Evolutionary conservation across 768 basidiomycete genomes (phyloP), one percentile per base, ranked within the genome.

Genomic region (Phylloporus rhodoxanthus): DNA sequence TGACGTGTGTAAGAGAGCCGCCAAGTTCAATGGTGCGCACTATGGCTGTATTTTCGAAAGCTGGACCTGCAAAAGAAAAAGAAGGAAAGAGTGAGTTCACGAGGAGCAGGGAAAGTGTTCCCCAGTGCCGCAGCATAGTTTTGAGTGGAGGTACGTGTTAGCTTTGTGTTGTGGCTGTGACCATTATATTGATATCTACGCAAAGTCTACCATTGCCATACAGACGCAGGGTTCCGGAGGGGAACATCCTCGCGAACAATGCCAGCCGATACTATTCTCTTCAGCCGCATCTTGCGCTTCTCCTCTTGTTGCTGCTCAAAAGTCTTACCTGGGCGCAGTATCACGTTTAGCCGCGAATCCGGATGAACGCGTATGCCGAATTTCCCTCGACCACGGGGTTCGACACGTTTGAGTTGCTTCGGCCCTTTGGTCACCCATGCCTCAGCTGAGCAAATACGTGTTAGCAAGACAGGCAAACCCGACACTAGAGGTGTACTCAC

Each of bases 391-490:
- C 91, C 95, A 66, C 82, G 85, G 51, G 87, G 81, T 57, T 96
- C 91, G 17, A 91, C 57, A 46, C 84, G 80, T 52, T 79, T 82
- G 33, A 79, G 70, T 20, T 72, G 69, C 33, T 76, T 79, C 7
- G 74, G 73, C 5, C 87, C 92, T 66, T 98, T 97, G 41, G 81
- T 85, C 14, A 96, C 92, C 95, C 93, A 99, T 19, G 93, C 81
- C 68, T 96, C 86, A 39, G 91, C 93, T 96, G 57, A 33, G 39
- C 45, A 45, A 19, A 51, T 17, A 23, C 39, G 45, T 37, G 44
- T 55, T 8, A 54, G 52, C 33, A 45, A 37, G 37, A 10, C 21
- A 28, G 20, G 43, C 19, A 11, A 37, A 25, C 13, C 41, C 13
- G 17, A 41, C 20, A 17, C 15, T 34, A 6, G 33, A 17, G 26